These are phyloP conservation scores for Colletotrichum liaoningense DNA, from an alignment of 2,329 filamentous ascomycete species.

Conservation along the genomic window DNA sequence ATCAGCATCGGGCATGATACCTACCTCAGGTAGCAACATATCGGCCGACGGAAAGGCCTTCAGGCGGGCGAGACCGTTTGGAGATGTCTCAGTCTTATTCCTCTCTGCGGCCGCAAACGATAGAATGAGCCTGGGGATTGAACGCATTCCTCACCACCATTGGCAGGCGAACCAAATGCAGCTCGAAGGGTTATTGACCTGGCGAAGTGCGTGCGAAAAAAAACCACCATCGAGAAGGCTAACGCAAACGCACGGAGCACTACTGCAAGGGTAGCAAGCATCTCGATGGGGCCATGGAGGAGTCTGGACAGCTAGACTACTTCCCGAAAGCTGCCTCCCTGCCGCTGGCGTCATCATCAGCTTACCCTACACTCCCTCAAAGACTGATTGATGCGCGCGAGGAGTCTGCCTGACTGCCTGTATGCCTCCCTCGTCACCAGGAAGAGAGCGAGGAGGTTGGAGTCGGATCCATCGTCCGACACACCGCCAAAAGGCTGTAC, in stretches of 20 bases:
- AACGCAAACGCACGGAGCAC: neutral
- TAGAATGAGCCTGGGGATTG: too few relatives aligned
- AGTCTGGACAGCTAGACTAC: neutral
- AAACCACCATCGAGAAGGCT: neutral
- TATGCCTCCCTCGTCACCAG: neutral
- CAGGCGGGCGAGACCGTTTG: neutral
- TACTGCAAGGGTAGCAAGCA: neutral
- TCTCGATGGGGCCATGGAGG: neutral
- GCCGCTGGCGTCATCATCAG: slow-evolving; percentile 27
- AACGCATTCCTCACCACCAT: neutral
- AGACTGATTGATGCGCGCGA: neutral
- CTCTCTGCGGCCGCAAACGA: neutral
- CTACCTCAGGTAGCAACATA: neutral
- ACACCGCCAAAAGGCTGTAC: slow-evolving; percentile 11
- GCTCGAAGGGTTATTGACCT: neutral
- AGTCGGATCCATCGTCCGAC: slow-evolving; percentile 11
- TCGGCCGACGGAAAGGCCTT: neutral
- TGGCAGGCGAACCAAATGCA: neutral
- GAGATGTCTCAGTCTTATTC: neutral
- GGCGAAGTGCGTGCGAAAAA: neutral
- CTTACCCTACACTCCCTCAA: neutral
- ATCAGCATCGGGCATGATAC: too few relatives aligned
- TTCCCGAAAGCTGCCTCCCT: neutral
- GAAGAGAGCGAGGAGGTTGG: neutral
- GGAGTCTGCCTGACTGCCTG: neutral